Conservation (phyloP, 169 alveolate genomes). For the Eimeria necatrix region DNA sequence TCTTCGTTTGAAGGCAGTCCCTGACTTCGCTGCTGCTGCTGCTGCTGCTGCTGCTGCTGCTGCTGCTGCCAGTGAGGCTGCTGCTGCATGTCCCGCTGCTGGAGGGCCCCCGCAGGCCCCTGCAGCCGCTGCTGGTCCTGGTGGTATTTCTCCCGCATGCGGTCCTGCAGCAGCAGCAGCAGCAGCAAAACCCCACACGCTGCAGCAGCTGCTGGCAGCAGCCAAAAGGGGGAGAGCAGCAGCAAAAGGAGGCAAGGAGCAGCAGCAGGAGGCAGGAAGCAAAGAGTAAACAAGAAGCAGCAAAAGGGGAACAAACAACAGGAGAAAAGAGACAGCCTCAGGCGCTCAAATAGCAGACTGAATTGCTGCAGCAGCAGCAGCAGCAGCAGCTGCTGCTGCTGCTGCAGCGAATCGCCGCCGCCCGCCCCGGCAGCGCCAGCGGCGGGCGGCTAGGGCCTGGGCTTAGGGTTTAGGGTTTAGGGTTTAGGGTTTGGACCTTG, state of each 20-base stretch:
- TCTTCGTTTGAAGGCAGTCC: neutral
- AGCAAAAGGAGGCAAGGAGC: too few species aligned
- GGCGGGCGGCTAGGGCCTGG: too few species aligned
- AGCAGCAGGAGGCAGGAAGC: neutral
- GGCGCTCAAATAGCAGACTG: too few species aligned
- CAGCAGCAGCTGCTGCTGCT: neutral
- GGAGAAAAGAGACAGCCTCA: too few species aligned
- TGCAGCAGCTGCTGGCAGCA: neutral
- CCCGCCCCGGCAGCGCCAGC: neutral
- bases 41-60: constrained; percentile 64
- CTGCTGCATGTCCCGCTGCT: neutral
- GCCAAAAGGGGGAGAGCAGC: neutral
- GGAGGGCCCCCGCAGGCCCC: neutral
- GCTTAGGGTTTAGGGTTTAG: too few species aligned
- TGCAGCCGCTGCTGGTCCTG: constrained; percentile 39
- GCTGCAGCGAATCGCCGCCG: neutral
- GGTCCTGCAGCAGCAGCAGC: neutral
- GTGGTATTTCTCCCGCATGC: constrained; percentile 68
- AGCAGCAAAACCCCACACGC: neutral
- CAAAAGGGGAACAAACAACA: neutral
- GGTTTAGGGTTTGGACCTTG: constrained; percentile 11
- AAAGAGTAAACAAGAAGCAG: too few species aligned
- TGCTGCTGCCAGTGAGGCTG: constrained; percentile 59
- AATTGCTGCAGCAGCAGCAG: constrained; percentile 8
- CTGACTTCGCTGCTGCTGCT: neutral